Base-by-base conservation (phyloP, 1,284 basidiomycete genomes). In the Gomphus sp. region DNA sequence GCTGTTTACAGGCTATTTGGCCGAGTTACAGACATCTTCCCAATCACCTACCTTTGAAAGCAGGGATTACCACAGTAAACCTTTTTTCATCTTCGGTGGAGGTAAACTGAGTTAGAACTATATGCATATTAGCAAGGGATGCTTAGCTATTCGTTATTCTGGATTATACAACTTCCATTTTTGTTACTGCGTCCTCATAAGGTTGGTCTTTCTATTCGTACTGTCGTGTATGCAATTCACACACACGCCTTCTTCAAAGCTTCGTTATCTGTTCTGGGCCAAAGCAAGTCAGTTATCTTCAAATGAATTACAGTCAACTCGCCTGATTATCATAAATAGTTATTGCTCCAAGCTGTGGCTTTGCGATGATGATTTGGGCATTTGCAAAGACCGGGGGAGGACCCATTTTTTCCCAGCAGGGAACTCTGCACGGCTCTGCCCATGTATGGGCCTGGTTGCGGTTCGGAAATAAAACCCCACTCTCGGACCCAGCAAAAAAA, bases 121-220 rank as follows among this genome's bases (percentile, higher is more conserved):
- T 14, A 43, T 7, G 16, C 7, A 6, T 12, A 34, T 34, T 50
- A 59, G 58, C 58, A 63, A 76, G 79, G 77, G 10, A 79, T 89
- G 69, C 79, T 88, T 72, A 89, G 84, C 66, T 93, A 89, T 71
- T 82, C 90, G 70, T 69, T 93, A 37, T 91, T 84, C 73, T 91
- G 88, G 89, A 70, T 85, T 22, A 72, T 87, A 31, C 82, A 87
- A 67, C 77, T 87, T 63, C 89, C 89, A 0, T 80, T 91, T 68
- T 78, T 89, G 73, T 74, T 91, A 54, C 74, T 91, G 52, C 89
- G 88, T 22, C 88, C 89, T 4, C 85, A 87, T 64, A 80, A 78
- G 63, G 84, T 59, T 22, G 16, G 49, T 47, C 9, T 7, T n/a
- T 34, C 43, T 4, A 10, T 34, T 52, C 18, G 3, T 22, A 16